phyloP scores from a whole-genome alignment of 2,329 filamentous ascomycete species.

The Cryphonectria japonica region DNA sequence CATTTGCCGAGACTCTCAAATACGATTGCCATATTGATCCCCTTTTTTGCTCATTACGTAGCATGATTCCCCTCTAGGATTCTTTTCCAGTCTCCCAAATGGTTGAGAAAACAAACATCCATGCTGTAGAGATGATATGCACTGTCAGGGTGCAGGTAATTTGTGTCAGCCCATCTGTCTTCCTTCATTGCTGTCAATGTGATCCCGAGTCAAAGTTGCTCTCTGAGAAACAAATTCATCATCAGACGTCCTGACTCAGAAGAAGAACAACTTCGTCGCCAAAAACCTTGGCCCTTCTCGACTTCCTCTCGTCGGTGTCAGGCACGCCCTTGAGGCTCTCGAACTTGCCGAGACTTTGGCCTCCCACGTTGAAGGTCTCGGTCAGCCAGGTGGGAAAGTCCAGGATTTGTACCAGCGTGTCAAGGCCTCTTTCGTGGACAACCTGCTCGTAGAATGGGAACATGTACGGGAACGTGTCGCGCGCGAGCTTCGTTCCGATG shows the following conservation, averaged over 20 bases:
- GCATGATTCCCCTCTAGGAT: no score
- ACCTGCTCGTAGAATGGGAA: conserved; percentile 13
- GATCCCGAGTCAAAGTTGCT: no score
- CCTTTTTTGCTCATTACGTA: no score
- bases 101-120: not conserved
- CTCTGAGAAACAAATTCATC: not conserved
- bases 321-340: not conserved
- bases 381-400: not conserved
- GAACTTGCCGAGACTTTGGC: not conserved
- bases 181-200: not conserved
- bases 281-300: not conserved
- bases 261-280: not conserved
- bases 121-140: not conserved
- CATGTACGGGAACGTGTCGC: conserved; percentile 12
- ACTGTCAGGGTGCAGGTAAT: not conserved
- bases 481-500: conserved; percentile 7
- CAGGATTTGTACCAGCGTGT: not conserved
- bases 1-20: no score
- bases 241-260: not conserved
- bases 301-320: not conserved
- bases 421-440: not conserved
- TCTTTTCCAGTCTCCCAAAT: not conserved
- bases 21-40: no score
- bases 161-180: not conserved
- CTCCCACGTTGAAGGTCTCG: not conserved